phyloP scores from a whole-genome alignment of 768 basidiomycete species.

The Tricholoma saponaceum region DNA sequence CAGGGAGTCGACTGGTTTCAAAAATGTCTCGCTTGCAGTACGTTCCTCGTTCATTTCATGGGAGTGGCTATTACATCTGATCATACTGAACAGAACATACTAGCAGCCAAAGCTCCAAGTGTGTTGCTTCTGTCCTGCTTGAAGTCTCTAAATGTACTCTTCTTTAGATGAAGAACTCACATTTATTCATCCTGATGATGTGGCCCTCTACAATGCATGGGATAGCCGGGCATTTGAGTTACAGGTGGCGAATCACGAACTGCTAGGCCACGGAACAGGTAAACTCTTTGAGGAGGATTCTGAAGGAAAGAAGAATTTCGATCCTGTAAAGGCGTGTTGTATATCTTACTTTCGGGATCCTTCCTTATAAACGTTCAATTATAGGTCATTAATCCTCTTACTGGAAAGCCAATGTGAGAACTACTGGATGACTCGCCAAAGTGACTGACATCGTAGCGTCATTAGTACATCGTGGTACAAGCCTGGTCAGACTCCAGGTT shows the following conservation, averaged over 20 bases:
- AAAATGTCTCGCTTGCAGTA: conserved; percentile 83
- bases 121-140: conserved; percentile 15
- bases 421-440: neutral
- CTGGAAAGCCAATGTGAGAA: conserved; percentile 66
- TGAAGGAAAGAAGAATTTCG: conserved; percentile 81
- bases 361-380: neutral
- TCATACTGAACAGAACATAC: conserved; percentile 54
- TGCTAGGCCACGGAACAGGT: conserved; percentile 83
- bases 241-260: conserved; percentile 88
- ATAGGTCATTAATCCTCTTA: conserved; percentile 79
- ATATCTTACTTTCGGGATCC: neutral
- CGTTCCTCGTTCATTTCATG: conserved; percentile 16
- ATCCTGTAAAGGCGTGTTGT: conserved; percentile 50
- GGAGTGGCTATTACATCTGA: neutral
- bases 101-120: conserved; percentile 86
- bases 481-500: conserved; percentile 78
- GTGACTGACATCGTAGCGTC: neutral
- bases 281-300: conserved; percentile 76
- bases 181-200: conserved; percentile 79
- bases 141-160: neutral
- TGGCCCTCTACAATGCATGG: conserved; percentile 72
- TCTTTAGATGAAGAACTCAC: conserved; percentile 67
- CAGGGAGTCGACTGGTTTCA: conserved; percentile 78
- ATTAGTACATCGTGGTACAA: conserved; percentile 81
- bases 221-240: conserved; percentile 77